A percentile compares a stretch with the other conserved stretches of the same genome.
Conservation (phyloP, 768 basidiomycete genomes). For the Lepiota brunneoincarnata region DNA sequence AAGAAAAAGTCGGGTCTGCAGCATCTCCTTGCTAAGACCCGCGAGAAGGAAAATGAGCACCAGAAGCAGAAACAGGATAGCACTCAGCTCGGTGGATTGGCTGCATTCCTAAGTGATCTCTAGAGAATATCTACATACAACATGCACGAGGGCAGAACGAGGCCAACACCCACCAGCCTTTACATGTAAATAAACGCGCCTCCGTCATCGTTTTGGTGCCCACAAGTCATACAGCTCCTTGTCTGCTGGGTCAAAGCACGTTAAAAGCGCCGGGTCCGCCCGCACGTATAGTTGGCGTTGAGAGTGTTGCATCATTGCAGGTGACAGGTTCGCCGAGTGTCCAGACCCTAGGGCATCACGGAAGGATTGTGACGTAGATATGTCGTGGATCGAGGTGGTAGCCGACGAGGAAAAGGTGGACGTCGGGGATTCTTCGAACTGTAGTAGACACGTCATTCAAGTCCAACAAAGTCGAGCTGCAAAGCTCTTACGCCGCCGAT, state of each 20-base stretch:
- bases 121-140: constrained; percentile 13
- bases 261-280: constrained; percentile 62
- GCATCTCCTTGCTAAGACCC: constrained; percentile 62
- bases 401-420: constrained; percentile 33
- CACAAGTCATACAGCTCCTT: constrained; percentile 77
- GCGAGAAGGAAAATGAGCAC: constrained; percentile 44
- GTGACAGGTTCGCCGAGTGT: constrained; percentile 17
- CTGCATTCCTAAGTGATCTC: constrained; percentile 51
- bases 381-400: constrained; percentile 18
- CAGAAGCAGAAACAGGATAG: constrained; percentile 22
- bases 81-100: constrained; percentile 35
- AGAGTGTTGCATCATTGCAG: constrained; percentile 21
- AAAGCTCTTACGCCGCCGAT: too few species aligned
- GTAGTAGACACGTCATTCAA: neutral
- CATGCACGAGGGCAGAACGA: neutral
- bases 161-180: neutral
- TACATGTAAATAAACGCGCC: neutral
- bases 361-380: constrained; percentile 7
- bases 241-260: constrained; percentile 75
- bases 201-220: constrained; percentile 49
- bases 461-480: too few species aligned
- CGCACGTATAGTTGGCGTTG: constrained; percentile 46
- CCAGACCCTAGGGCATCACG: too few species aligned
- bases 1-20: constrained; percentile 61
- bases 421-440: constrained; percentile 24